phyloP scores from a whole-genome alignment of 768 basidiomycete genomes.

The Polyporus arcularius region DNA sequence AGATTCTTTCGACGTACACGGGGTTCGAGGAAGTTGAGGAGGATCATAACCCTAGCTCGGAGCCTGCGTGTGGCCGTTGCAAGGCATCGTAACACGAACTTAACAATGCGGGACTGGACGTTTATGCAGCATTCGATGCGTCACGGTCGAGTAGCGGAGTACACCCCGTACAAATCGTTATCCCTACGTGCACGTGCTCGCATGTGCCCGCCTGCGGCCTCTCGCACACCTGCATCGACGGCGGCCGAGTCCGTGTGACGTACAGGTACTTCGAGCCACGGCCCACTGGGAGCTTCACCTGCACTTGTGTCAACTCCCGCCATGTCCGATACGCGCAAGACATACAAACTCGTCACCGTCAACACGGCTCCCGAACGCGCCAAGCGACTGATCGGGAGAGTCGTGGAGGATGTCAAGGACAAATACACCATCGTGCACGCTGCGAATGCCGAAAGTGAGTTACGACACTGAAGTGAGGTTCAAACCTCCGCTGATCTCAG shows the following conservation, averaged over 20 bases:
- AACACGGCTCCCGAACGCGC: conserved; percentile 24
- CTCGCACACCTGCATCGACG: too few species aligned
- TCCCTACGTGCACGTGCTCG: too few species aligned
- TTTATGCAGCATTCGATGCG: too few species aligned
- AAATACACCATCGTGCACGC: conserved; percentile 17
- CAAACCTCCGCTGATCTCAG: not conserved
- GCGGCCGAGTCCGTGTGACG: not conserved
- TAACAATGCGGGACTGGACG: too few species aligned
- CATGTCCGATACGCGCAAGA: not conserved
- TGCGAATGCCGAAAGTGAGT: conserved; percentile 20
- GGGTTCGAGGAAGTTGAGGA: too few species aligned
- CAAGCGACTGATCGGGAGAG: conserved; percentile 19
- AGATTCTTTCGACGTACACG: too few species aligned
- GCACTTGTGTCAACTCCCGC: not conserved
- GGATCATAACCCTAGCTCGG: too few species aligned
- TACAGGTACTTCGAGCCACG: not conserved
- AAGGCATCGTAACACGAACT: too few species aligned
- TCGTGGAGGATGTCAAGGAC: conserved; percentile 22
- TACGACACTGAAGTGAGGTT: not conserved
- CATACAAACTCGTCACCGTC: conserved; percentile 17
- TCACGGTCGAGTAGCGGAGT: too few species aligned
- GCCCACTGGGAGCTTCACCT: not conserved
- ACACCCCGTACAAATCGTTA: too few species aligned
- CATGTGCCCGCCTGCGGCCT: too few species aligned
- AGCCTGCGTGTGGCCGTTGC: too few species aligned